These are phyloP conservation scores for Hyaloperonospora brassicae DNA, from an alignment of 352 stramenopile species.

Conservation along the genomic window DNA sequence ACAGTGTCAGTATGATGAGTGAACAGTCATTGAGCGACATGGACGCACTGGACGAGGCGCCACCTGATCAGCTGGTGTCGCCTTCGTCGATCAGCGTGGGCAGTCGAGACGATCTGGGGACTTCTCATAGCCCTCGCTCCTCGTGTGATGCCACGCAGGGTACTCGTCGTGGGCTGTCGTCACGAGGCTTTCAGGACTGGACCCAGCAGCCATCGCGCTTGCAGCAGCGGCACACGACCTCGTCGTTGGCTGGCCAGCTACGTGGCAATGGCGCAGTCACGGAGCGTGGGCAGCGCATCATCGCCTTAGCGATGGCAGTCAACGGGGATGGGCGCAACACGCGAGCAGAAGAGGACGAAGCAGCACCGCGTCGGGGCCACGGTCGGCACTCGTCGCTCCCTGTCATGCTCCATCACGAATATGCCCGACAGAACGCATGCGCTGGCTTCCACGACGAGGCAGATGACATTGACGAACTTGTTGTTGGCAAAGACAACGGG, in stretches of 20 bases:
- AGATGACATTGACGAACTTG: conserved; percentile 17
- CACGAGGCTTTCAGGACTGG: conserved; percentile 7
- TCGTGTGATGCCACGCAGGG: conserved; percentile 16
- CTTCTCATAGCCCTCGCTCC: conserved; percentile 25
- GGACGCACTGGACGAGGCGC: conserved; percentile 30
- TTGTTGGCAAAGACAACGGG: conserved; percentile 13
- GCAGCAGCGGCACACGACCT: conserved; percentile 13
- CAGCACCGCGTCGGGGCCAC: conserved; percentile 12
- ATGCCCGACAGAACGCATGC: conserved; percentile 16
- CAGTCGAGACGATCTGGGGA: conserved; percentile 28
- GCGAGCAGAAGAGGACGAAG: conserved; percentile 5
- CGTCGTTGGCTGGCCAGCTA: conserved; percentile 17
- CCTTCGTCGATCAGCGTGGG: conserved; percentile 49
- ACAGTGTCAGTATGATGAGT: conserved; percentile 33
- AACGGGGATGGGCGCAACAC: background rate
- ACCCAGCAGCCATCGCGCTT: conserved; percentile 1
- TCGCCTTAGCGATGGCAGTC: conserved; percentile 26
- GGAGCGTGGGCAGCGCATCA: conserved; percentile 23
- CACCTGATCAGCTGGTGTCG: conserved; percentile 45
- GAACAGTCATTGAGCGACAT: conserved; percentile 38
- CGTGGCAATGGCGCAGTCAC: conserved; percentile 11
- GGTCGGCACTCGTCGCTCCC: conserved; percentile 48
- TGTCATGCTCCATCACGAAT: conserved; percentile 45
- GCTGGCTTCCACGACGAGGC: conserved; percentile 19
- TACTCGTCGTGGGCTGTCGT: conserved; percentile 10